Evolutionary conservation across 257 asterid genomes (phyloP).

Genomic region (Solanum bulbocastanum): DNA sequence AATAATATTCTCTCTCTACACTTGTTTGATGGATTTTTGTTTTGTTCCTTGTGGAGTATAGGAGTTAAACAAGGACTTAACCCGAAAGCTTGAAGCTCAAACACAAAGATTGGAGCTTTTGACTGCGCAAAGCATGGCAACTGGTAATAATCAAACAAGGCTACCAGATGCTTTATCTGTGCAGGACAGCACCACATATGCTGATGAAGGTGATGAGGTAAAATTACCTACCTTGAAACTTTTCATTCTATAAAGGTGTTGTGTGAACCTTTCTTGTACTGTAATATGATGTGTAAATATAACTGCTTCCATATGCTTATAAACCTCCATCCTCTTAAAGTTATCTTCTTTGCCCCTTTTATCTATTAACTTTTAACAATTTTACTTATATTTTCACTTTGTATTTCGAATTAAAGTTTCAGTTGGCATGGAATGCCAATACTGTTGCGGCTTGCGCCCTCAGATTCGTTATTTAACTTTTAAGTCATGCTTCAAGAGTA

Average conservation of each 20-base stretch:
- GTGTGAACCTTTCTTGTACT: not conserved
- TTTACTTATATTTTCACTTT: not conserved
- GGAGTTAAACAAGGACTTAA: constrained; percentile 81
- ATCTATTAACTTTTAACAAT: not conserved
- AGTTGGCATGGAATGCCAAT: not conserved
- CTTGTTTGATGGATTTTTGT: not conserved
- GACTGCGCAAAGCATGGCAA: constrained; percentile 79
- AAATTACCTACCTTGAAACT: not conserved
- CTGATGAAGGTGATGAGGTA: constrained; percentile 99
- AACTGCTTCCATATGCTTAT: not conserved
- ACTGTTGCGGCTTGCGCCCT: not conserved
- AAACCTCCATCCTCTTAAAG: not conserved
- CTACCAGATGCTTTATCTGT: constrained; percentile 24
- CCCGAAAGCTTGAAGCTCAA: constrained; percentile 83
- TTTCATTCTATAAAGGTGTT: not conserved
- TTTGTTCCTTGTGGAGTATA: constrained; percentile 19
- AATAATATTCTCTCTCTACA: not conserved
- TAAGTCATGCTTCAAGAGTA: not conserved
- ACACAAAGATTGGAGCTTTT: constrained; percentile 91
- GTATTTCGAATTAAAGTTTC: not conserved
- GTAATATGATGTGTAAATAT: not conserved
- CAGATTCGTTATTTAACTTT: not conserved
- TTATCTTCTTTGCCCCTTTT: not conserved
- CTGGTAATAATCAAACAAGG: constrained; percentile 40
- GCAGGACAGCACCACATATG: constrained; percentile 39